A percentile compares a stretch with the other conserved stretches of the same genome.
Conservation (phyloP, 208 protist species). For the Phytomonas sp. region DNA sequence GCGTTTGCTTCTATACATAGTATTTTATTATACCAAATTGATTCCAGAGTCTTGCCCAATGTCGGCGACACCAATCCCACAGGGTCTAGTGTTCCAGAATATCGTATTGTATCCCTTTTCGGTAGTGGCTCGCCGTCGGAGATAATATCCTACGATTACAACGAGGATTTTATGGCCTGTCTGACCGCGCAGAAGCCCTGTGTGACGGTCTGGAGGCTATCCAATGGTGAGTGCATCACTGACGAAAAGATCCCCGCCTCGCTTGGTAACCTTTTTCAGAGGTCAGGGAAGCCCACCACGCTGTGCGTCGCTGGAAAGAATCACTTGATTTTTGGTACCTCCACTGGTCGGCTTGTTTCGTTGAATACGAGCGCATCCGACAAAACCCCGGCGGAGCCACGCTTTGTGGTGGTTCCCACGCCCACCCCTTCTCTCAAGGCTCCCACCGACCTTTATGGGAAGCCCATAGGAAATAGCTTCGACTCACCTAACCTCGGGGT, state of each 20-base stretch:
- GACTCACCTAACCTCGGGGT: too few species aligned
- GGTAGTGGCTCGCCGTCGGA: conserved; percentile 30
- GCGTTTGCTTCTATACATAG: conserved; percentile 45
- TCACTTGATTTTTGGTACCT: conserved; percentile 72
- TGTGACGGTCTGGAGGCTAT: conserved; percentile 45
- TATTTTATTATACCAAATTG: conserved; percentile 48
- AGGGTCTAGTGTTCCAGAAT: conserved; percentile 25
- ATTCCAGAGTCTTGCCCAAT: conserved; percentile 18
- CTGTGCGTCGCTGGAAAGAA: conserved; percentile 77
- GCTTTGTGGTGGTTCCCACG: conserved; percentile 23
- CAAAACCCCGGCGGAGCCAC: conserved; percentile 20
- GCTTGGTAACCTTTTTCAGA: conserved; percentile 33
- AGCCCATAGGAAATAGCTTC: too few species aligned
- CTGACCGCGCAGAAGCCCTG: conserved; percentile 32
- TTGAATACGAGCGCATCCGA: conserved; percentile 60
- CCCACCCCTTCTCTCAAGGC: background rate
- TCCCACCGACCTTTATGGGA: conserved; percentile 15
- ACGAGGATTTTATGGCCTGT: conserved; percentile 72
- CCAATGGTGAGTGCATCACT: conserved; percentile 44
- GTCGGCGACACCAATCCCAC: conserved; percentile 11
- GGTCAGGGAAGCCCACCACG: conserved; percentile 50
- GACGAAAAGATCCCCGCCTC: conserved; percentile 26
- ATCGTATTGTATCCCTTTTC: conserved; percentile 45
- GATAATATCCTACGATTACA: conserved; percentile 70
- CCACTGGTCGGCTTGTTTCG: conserved; percentile 60